These are phyloP conservation scores for Vitis hybrid DNA, from an alignment of 177 flowering plant species.

Conservation along the genomic window DNA sequence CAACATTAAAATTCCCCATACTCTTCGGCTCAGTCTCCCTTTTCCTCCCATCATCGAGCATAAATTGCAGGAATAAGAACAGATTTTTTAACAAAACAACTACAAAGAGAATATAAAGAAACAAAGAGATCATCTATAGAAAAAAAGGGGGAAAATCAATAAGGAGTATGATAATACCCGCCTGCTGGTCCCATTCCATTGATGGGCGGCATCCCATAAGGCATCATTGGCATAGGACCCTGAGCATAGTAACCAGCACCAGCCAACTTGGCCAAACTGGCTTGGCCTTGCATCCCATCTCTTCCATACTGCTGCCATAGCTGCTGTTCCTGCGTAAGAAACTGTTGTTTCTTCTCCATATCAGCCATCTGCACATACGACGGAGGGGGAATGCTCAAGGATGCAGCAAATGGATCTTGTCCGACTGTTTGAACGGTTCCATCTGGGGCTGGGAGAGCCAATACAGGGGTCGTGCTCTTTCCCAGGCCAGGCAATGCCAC, in stretches of 20 bases:
- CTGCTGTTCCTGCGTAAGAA: conserved; percentile 73
- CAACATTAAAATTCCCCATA: conserved; percentile 18
- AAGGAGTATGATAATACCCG: conserved; percentile 57
- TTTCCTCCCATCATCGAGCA: conserved; percentile 13
- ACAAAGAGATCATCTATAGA: conserved; percentile 15
- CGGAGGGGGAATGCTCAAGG: conserved; percentile 75
- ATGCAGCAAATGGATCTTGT: conserved; percentile 91
- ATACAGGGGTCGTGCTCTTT: conserved; percentile 47
- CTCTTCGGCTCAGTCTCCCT: conserved; percentile 1
- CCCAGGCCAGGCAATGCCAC: conserved; percentile 73
- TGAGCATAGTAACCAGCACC: conserved; percentile 36
- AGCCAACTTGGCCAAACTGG: conserved; percentile 58
- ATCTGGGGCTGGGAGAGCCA: conserved; percentile 88
- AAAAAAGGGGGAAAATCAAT: conserved; percentile 25
- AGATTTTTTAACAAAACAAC: conserved; percentile 7
- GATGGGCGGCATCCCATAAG: conserved; percentile 72
- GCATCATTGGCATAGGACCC: conserved; percentile 41
- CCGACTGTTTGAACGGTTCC: conserved; percentile 62
- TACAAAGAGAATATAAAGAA: conserved; percentile 7
- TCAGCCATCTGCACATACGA: conserved; percentile 90
- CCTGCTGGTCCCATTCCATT: conserved; percentile 47
- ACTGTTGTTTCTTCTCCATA: conserved; percentile 82
- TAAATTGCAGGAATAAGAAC: conserved; percentile 16
- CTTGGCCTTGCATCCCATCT: conserved; percentile 87
- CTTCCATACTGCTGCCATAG: conserved; percentile 72